Conservation (phyloP, 2,329 filamentous ascomycete genomes). For the Dendrostoma leiphaemia region DNA sequence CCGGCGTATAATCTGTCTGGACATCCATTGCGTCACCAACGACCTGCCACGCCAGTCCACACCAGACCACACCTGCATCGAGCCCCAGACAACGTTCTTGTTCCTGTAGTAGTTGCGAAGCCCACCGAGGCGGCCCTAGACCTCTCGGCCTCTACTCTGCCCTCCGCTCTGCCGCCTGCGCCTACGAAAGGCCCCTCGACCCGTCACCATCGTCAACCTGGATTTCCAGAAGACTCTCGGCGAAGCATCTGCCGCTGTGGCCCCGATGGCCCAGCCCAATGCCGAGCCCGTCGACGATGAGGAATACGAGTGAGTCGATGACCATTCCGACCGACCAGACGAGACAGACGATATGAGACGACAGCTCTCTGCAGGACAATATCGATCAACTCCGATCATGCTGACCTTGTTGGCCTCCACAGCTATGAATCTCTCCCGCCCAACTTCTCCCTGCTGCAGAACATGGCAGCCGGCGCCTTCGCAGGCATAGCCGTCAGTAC, state of each 20-base stretch:
- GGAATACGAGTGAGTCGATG: conserved; percentile 61
- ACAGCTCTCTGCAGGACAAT: neutral
- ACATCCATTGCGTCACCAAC: conserved; percentile 18
- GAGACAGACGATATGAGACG: neutral
- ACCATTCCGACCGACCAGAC: too few species aligned
- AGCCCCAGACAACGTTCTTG: too few species aligned
- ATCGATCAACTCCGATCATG: too few species aligned
- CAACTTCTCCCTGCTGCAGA: conserved; percentile 90
- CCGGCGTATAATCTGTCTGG: conserved; percentile 1
- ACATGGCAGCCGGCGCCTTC: conserved; percentile 95
- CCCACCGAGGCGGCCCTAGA: too few species aligned
- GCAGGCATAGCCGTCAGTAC: conserved; percentile 84
- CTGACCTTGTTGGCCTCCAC: conserved; percentile 13
- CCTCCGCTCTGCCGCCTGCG: conserved; percentile 7
- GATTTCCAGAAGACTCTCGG: conserved; percentile 61
- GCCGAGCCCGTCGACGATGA: conserved; percentile 61
- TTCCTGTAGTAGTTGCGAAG: too few species aligned
- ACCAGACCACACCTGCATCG: too few species aligned
- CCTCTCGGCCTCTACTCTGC: neutral
- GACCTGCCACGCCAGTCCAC: neutral
- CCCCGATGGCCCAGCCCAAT: conserved; percentile 68
- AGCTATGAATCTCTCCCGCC: conserved; percentile 91
- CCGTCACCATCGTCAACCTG: conserved; percentile 51
- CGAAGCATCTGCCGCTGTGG: conserved; percentile 65
- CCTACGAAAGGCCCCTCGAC: conserved; percentile 18